Percentiles rank a stretch among this genome's conserved stretches.
Evolutionary conservation across 1,284 basidiomycete genomes (phyloP).

Genomic region (Microbotryum lychnidis-dioicae): DNA sequence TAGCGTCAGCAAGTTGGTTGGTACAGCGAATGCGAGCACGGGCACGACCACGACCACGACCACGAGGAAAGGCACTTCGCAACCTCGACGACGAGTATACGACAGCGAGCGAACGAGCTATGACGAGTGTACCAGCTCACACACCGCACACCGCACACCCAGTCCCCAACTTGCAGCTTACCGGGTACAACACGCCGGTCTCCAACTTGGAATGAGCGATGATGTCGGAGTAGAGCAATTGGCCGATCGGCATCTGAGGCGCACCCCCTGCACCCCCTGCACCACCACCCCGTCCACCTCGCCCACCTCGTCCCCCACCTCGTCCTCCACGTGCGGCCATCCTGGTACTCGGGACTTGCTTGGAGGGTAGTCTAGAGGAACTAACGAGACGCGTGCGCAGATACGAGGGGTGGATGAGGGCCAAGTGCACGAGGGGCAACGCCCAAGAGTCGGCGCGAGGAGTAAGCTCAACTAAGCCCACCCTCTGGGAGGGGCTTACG

Average conservation of each 20-base stretch:
- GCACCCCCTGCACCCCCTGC: slow-evolving; percentile 8
- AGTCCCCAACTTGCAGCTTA: background rate
- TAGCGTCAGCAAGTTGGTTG: background rate
- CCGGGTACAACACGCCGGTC: slow-evolving; percentile 26
- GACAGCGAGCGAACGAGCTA: background rate
- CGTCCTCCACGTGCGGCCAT: slow-evolving; percentile 14
- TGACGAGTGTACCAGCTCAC: background rate
- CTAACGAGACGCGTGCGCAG: no score
- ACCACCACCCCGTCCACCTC: slow-evolving; percentile 6
- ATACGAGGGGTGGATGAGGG: no score
- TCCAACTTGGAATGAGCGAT: slow-evolving; percentile 20
- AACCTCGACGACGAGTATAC: no score
- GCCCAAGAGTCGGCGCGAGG: no score
- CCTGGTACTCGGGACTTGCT: no score
- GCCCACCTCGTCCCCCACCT: slow-evolving; percentile 16
- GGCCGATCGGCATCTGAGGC: slow-evolving; percentile 25
- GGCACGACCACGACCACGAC: no score
- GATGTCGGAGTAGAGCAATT: slow-evolving; percentile 24
- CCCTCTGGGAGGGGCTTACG: no score
- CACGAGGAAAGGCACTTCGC: no score
- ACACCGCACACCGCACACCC: background rate
- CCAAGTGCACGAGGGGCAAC: no score
- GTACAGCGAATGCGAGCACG: no score
- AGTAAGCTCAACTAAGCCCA: no score
- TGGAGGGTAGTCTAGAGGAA: no score